Base-by-base conservation (phyloP, 1,284 basidiomycete genomes). In the Ganoderma resinaceum region DNA sequence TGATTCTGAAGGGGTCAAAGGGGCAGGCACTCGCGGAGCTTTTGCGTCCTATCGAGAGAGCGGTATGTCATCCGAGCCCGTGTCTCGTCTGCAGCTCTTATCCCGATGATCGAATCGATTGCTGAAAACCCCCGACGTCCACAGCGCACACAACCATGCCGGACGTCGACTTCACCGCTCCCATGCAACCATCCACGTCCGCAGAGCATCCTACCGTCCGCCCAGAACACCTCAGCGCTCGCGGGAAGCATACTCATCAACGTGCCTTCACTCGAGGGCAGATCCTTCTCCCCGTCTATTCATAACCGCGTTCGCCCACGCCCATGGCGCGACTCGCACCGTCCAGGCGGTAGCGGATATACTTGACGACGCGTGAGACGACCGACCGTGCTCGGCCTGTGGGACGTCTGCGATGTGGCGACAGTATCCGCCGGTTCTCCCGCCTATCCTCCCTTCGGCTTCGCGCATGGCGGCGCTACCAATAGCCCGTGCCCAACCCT, bases 1-100 rank as follows among this genome's bases (percentile, higher is more conserved):
- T 65, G 66, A 49, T 65, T 64, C 69, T 65, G 66, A 49, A 35
- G 23, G 53, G 63, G 58, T 65, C 60, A 62, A 62, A 72, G 71
- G 71, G 62, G 40, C 71, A 72, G 68, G 71, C 68, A 72, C 68
- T 70, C 65, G 62, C 65, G 71, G 67, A 68, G 65, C 65, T 60
- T 70, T 40, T 67, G 12, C 40, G 8, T 59, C 67, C 58, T 63
- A 62, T 66, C 66, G 62, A 26, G 49, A 14, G 57, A 53, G 43
- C 31, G 68, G 71, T 70, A 68, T 66, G 68, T 70, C 68, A 68
- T 64, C 59, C 42, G 33, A 37, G n/a, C 55, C 64, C 68, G 16
- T 29, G 14, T 18, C 29, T 31, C 42, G 38, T 16, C 65, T n/a
- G 31, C 29, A 35, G 33, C 33, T 35, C 46, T 35, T 11, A 58